Base-by-base conservation (phyloP, 1,284 basidiomycete genomes). In the Ustilago xerochloae region DNA sequence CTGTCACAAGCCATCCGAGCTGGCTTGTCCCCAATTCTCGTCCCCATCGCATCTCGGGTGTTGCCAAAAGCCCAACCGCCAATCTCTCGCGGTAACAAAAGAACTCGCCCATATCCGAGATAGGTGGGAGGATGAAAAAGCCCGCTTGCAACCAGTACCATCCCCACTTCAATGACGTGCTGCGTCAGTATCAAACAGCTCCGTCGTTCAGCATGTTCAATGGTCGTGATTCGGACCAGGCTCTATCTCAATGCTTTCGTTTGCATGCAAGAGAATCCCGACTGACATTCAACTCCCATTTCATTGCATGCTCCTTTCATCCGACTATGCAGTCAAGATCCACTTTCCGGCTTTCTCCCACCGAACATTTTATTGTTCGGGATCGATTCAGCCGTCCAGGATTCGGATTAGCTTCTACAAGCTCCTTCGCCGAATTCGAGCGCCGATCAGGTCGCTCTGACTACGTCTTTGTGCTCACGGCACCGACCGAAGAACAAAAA, bases 351-450 rank as follows among this genome's bases (percentile, higher is more conserved):
- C 29, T 9, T 43, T 33, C 43, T 45, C 53, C 63, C 63, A 66
- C 63, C 52, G 16, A 33, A 39, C 35, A n/a, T 29, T 6, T 30
- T 43, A 61, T 61, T 66, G 63, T 66, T 52, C 58, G 57, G 63
- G 39, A 20, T 30, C 30, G 26, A 20, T 46, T 30, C 8, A 16
- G 7, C 22, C 29, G 18, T 24, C 18, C 12, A 36, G 36, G 41
- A 36, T 16, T 46, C 48, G 28, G 38, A 52, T 35, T 43, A 51
- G 20, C 16, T 15, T 60, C 52, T 28, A 41, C 33, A 36, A 16
- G 13, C 22, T 24, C 26, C 16, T 33, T 35, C 22, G 24, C n/a
- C 33, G 33, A 35, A n/a, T 30, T 43, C 22, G 41, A 43, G 22
- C 22, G 12, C 41, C 4, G 28, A 36, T 3, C 35, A 36, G 13